Percentiles rank a stretch among this genome's conserved stretches.
phyloP scores from a whole-genome alignment of 208 protist genomes.

The Crithidia sp. region DNA sequence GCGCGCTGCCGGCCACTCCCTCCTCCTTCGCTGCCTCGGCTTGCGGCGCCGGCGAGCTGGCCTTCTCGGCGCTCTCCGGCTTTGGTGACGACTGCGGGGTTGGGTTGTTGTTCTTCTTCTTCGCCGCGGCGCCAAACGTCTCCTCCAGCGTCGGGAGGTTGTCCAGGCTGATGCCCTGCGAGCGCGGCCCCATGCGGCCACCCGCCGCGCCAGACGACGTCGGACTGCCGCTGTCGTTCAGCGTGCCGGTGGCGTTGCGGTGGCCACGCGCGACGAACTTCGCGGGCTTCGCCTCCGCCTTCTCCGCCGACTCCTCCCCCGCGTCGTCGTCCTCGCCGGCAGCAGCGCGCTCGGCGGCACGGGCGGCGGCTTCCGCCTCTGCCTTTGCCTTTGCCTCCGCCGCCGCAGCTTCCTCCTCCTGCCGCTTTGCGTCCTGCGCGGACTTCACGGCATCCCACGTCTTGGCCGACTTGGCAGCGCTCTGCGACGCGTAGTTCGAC shows the following conservation, averaged over 20 bases:
- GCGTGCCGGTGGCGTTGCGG: constrained; percentile 56
- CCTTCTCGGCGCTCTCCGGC: constrained; percentile 10
- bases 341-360: background rate
- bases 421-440: constrained; percentile 21
- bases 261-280: constrained; percentile 82
- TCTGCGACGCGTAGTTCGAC: constrained; percentile 29
- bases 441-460: constrained; percentile 56
- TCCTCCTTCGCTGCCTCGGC: background rate
- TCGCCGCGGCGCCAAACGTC: constrained; percentile 29
- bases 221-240: constrained; percentile 23
- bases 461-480: constrained; percentile 44
- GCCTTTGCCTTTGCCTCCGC: constrained; percentile 29
- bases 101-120: constrained; percentile 28
- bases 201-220: constrained; percentile 12
- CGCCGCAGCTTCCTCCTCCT: constrained; percentile 17
- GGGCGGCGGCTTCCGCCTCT: constrained; percentile 17
- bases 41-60: constrained; percentile 10
- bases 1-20: constrained; percentile 9
- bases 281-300: constrained; percentile 41
- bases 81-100: constrained; percentile 14
- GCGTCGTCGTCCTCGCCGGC: constrained; percentile 7
- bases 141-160: constrained; percentile 76
- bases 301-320: constrained; percentile 3
- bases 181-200: background rate
- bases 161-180: constrained; percentile 40